phyloP scores from a whole-genome alignment of 2,329 filamentous ascomycete species.

The Grosmannia serpens region DNA sequence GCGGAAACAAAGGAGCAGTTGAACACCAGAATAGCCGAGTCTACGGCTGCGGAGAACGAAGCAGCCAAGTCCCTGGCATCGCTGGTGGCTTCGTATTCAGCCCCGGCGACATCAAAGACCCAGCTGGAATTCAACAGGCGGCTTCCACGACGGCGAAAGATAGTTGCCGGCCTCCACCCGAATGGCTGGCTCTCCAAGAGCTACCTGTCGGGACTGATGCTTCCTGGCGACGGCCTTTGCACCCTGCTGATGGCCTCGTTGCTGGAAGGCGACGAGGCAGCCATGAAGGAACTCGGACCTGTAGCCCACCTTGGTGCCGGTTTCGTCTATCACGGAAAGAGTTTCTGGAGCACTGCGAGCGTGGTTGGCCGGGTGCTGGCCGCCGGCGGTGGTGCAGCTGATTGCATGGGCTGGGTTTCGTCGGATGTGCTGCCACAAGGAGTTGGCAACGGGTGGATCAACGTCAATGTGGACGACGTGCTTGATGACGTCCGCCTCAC shows the following conservation, averaged over 20 bases:
- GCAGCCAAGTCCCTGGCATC: not conserved
- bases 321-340: slow-evolving; percentile 51
- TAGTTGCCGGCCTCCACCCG: slow-evolving; percentile 45
- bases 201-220: slow-evolving; percentile 52
- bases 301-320: slow-evolving; percentile 53
- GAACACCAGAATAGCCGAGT: slow-evolving; percentile 24
- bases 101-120: slow-evolving; percentile 8
- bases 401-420: slow-evolving; percentile 60
- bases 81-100: not conserved
- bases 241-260: slow-evolving; percentile 56
- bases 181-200: slow-evolving; percentile 58
- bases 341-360: slow-evolving; percentile 58
- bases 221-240: slow-evolving; percentile 51
- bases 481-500: slow-evolving; percentile 18
- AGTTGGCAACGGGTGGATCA: slow-evolving; percentile 44
- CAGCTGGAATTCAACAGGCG: slow-evolving; percentile 16
- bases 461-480: slow-evolving; percentile 43
- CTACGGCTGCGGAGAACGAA: slow-evolving; percentile 6
- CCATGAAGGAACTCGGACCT: slow-evolving; percentile 45
- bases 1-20: slow-evolving; percentile 18
- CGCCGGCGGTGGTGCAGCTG: slow-evolving; percentile 47
- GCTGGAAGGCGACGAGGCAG: slow-evolving; percentile 51
- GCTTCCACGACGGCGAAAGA: slow-evolving; percentile 36
- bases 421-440: slow-evolving; percentile 44
- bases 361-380: slow-evolving; percentile 54